Conservation (phyloP, 2,329 filamentous ascomycete species). For the Phaeophleospora eucalypticola region DNA sequence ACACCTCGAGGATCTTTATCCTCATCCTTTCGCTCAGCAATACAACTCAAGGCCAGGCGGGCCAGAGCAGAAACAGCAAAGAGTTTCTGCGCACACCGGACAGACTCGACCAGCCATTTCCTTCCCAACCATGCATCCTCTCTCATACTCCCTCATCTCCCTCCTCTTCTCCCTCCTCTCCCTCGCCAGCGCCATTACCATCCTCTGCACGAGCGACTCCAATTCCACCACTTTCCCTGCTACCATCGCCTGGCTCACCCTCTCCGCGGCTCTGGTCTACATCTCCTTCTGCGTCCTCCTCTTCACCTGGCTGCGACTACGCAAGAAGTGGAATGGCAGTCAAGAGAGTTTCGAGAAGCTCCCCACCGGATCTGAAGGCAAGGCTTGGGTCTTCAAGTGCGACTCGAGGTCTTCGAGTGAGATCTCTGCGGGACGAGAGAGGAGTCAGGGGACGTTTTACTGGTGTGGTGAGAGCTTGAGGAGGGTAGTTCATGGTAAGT, state of each 20-base stretch:
- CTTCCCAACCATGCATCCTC: too few relatives aligned
- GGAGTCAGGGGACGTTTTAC: neutral
- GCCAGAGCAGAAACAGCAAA: too few relatives aligned
- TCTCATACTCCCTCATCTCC: neutral
- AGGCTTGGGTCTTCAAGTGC: neutral
- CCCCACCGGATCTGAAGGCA: too few relatives aligned
- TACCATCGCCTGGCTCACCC: constrained; percentile 2
- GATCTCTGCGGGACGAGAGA: neutral
- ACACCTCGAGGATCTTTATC: too few relatives aligned
- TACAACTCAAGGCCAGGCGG: too few relatives aligned
- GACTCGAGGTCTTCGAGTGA: neutral
- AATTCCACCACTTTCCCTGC: neutral
- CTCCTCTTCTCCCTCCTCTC: neutral
- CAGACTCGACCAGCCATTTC: too few relatives aligned
- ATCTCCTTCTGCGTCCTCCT: neutral
- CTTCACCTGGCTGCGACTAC: neutral
- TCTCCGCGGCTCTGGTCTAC: neutral
- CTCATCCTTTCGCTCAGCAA: neutral
- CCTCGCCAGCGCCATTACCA: neutral
- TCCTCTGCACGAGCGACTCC: neutral
- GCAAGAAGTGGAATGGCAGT: neutral
- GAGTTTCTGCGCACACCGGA: too few relatives aligned
- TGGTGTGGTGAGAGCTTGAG: neutral
- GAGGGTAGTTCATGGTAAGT: neutral
- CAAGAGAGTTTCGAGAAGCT: neutral